Evolutionary conservation across 2,329 filamentous ascomycete species (phyloP).

Genomic region (Fusarium sp.): DNA sequence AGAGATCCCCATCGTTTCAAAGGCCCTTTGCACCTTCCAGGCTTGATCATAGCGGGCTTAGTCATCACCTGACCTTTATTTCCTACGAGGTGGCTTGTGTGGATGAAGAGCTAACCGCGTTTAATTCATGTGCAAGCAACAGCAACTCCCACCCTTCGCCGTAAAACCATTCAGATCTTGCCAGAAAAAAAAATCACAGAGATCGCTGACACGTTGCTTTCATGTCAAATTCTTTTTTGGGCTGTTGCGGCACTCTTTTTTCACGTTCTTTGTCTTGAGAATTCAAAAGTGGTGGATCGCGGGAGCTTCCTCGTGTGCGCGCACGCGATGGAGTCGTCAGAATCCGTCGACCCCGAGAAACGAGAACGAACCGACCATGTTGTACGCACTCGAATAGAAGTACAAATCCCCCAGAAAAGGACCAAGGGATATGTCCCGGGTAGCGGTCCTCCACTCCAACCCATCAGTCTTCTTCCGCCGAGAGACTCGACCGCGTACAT

Average conservation of each 20-base stretch:
- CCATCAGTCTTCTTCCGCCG: constrained; percentile 60
- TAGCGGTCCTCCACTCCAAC: constrained; percentile 61
- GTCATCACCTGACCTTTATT: neutral
- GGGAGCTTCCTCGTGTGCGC: constrained; percentile 14
- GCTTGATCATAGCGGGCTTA: neutral
- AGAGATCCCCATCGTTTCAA: neutral
- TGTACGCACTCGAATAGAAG: constrained; percentile 28
- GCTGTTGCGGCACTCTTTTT: neutral
- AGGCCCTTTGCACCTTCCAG: neutral
- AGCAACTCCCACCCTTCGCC: neutral
- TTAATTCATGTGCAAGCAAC: neutral
- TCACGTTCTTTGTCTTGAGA: neutral
- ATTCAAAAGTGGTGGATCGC: constrained; percentile 12
- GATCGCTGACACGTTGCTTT: neutral
- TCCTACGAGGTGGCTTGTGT: neutral
- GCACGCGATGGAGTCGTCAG: constrained; percentile 37
- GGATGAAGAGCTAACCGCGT: neutral
- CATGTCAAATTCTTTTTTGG: neutral
- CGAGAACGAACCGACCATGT: constrained; percentile 22
- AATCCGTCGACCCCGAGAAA: constrained; percentile 17
- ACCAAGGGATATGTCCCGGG: constrained; percentile 57
- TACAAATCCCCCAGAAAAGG: constrained; percentile 27
- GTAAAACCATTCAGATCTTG: neutral
- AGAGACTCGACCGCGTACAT: constrained; percentile 70
- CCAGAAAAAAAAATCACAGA: neutral